Conservation (phyloP, 805 yeast genomes). For the Starmerella gropengiesseri region DNA sequence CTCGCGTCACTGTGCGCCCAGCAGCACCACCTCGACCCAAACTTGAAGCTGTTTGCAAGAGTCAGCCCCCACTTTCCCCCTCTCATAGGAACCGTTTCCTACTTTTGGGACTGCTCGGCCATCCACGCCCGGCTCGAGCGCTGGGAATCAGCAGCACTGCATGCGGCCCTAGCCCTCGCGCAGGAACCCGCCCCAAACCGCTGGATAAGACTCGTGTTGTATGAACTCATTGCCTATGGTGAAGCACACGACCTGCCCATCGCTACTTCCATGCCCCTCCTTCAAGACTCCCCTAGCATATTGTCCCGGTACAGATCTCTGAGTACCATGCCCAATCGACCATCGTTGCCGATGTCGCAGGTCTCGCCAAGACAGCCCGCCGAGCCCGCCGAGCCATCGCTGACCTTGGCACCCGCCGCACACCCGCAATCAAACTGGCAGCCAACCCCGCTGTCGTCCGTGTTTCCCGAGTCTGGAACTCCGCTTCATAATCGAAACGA, state of each 20-base stretch:
- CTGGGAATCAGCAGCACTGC: constrained; percentile 12
- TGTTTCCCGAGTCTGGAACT: too few relatives aligned
- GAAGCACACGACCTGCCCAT: constrained; percentile 1
- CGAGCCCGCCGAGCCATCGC: too few relatives aligned
- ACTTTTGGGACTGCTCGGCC: constrained; percentile 5
- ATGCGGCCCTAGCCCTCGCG: constrained; percentile 14
- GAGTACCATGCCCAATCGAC: too few relatives aligned
- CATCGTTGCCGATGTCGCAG: too few relatives aligned
- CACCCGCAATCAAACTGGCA: too few relatives aligned
- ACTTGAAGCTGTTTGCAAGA: not conserved
- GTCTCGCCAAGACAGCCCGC: too few relatives aligned
- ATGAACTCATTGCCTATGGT: constrained; percentile 14
- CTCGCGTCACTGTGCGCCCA: constrained; percentile 2
- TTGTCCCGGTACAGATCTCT: too few relatives aligned
- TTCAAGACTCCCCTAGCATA: too few relatives aligned
- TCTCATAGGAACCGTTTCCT: not conserved
- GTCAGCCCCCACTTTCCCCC: not conserved
- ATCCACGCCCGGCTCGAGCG: not conserved
- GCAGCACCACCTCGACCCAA: not conserved
- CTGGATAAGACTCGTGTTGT: constrained; percentile 2
- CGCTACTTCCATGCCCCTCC: too few relatives aligned
- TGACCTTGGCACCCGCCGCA: too few relatives aligned
- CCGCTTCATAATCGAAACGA: too few relatives aligned
- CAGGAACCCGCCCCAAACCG: not conserved
- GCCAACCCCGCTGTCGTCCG: too few relatives aligned